Evolutionary conservation across 2,329 filamentous ascomycete genomes (phyloP), one percentile per base, ranked within the genome.

Genomic region (Catunica adiposa): DNA sequence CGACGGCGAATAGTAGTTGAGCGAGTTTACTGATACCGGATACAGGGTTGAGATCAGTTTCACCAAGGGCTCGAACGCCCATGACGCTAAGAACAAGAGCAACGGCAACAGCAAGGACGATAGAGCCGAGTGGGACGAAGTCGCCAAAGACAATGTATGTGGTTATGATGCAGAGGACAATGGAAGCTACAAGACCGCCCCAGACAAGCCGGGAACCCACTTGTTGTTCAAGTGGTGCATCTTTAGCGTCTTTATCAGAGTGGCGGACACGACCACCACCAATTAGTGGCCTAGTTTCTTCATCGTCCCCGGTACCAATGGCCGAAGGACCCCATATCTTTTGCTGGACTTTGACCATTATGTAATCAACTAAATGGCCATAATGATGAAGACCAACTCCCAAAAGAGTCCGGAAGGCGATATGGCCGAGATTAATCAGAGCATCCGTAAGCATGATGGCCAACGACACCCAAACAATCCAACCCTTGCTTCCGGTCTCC

Each of bases 391-490:
- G 42, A 17, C 56, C 31, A 37, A 50, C 50, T 9, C 40, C 47
- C 14, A 42, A 66, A 0, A 84, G 60, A 0, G 86, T 83, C 2
- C 79, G 78, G 1, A 85, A 61, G 1, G 85, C 72, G 42, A 96
- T 76, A 73, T 89, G 89, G 1, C 84, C 80, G 8, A 98, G 77
- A 63, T 86, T 96, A 60, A 97, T 78, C 2, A 98, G 75, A 0
- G 90, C 88, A 68, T 98, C 92, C 22, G 87, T 86, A 25, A 98
- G 75, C 92, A 98, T 98, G 61, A 98, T 96, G 2, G 92, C 87
- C 29, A 98, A 72, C 34, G 88, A 95, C 1, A 94, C 76, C 92
- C 92, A 98, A 0, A 98, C 87, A 59, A 98, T 97, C 92, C 92
- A 98, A 40, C 90, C 92, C 69, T 97, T 96, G 66, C 88, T 95